Evolutionary conservation across 2,329 filamentous ascomycete genomes (phyloP).

Genomic region (Fusarium agapanthi): DNA sequence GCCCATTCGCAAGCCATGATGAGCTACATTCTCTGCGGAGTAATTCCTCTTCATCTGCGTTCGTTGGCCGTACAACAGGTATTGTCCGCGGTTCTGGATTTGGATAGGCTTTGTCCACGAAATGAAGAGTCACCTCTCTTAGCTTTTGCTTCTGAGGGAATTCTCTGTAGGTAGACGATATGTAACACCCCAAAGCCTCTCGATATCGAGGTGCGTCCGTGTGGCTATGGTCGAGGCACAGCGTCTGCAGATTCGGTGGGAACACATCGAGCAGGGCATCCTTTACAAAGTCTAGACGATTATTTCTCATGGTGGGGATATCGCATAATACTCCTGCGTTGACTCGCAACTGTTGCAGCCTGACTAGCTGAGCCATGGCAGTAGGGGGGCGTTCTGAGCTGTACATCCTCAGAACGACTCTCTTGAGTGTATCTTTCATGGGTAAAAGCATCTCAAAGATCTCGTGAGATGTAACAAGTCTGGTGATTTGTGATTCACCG

Average conservation of each 20-base stretch:
- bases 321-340: not conserved
- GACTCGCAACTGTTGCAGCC: not conserved
- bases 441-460: not conserved
- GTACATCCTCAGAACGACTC: not conserved
- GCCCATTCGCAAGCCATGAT: not conserved
- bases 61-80: not conserved
- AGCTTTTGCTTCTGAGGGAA: not conserved
- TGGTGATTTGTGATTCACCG: accelerated
- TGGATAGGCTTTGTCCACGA: not conserved
- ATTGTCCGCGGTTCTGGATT: not conserved
- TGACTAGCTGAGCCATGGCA: not conserved
- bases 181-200: not conserved
- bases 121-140: not conserved
- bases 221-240: not conserved
- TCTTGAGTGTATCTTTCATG: not conserved
- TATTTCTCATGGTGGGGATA: accelerated
- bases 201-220: not conserved
- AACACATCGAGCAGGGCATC: not conserved
- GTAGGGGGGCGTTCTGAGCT: not conserved
- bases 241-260: not conserved
- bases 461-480: not conserved
- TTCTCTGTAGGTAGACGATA: not conserved
- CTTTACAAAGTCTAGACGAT: not conserved
- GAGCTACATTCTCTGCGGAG: not conserved
- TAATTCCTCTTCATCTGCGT: not conserved